Evolutionary conservation across 2,329 filamentous ascomycete species (phyloP), one percentile per base, ranked within the genome.

Genomic region (Venturia nashicola): DNA sequence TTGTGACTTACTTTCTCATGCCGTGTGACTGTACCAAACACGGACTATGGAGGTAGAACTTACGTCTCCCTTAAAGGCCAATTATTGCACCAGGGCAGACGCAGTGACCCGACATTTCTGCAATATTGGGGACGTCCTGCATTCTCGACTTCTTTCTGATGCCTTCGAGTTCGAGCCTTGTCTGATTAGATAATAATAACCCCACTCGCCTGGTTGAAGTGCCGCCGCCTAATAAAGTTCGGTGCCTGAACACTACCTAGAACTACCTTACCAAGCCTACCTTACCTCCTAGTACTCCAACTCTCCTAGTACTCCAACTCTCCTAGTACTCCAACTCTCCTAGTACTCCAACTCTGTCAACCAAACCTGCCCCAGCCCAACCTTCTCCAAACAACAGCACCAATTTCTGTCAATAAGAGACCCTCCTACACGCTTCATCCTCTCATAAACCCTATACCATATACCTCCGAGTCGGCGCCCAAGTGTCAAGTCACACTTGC

Each of bases 401-500:
- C 32, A 9, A 16, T n/a, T 23, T 36, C 7, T 12, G 12, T 18
- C 51, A n/a, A 18, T n/a, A 36, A 34, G 18, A 48, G 44, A 48
- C 5, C 44, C 20, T 48, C 44, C 5, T 20, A 11, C 18, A n/a
- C 12, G 27, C 32, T 9, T 36, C 32, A 18, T 36, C 51, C 51
- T 36, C 8, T 9, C 51, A 57, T 57, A 57, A n/a, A n/a, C 51
- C 51, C 2, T 27, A 27, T 27, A 27, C 27, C 27, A 27, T 27
- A 27, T 27, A 27, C 27, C 16, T 11, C 51, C 51, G 32, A 61
- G 8, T 34, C 43, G 34, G 20, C 61, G 61, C 61, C 61, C 36
- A 54, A 27, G 43, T 62, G 61, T 62, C 61, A 39, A 64, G 62
- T 64, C 57, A 27, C 39, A 63, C 62, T 20, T 61, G 62, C 62